Evolutionary conservation across 225 moss, liverwort and hornwort genomes (phyloP).

Genomic region (Climacium dendroides): DNA sequence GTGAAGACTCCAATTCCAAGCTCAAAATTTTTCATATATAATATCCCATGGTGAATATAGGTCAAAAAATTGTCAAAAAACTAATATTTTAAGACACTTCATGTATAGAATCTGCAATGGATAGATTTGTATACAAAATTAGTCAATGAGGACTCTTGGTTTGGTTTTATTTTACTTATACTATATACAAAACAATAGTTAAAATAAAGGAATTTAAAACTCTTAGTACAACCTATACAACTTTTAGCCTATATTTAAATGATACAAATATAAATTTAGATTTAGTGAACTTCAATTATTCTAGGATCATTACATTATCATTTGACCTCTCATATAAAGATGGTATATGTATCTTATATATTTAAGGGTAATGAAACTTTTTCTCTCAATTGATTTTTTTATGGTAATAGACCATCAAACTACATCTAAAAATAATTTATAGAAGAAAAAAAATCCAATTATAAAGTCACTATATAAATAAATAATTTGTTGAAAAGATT

Average conservation of each 20-base stretch:
- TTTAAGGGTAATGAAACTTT: not conserved
- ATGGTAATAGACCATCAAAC: no score
- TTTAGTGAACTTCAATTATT: not conserved
- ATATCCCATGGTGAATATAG: not conserved
- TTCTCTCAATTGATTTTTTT: no score
- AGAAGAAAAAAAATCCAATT: no score
- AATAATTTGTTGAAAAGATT: not conserved
- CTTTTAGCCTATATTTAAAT: not conserved
- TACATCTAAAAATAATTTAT: no score
- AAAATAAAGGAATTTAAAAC: not conserved
- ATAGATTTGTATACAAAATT: rapidly evolving
- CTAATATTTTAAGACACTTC: not conserved
- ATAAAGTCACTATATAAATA: not conserved
- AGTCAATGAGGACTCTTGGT: not conserved
- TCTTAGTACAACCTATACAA: not conserved
- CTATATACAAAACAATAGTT: not conserved
- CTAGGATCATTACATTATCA: not conserved
- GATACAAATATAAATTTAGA: not conserved
- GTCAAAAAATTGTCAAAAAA: not conserved
- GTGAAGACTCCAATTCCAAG: not conserved
- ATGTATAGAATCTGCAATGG: not conserved
- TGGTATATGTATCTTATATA: not conserved
- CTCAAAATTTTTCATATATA: not conserved
- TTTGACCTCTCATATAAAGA: not conserved
- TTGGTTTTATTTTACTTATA: not conserved